phyloP scores from a whole-genome alignment of 805 yeast species.

The Candida arabinofermentans region DNA sequence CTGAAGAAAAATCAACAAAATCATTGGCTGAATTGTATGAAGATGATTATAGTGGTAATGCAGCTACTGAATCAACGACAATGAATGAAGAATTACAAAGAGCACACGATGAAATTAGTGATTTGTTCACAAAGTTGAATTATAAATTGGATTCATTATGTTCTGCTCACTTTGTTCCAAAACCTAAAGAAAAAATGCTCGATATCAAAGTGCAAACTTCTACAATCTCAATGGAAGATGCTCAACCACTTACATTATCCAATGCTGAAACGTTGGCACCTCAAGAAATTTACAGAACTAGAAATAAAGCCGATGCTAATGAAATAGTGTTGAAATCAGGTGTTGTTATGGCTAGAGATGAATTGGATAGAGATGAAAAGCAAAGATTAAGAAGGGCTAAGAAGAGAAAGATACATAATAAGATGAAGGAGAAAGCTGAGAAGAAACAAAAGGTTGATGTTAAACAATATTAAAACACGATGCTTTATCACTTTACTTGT shows the following conservation, averaged over 20 bases:
- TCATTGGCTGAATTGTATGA: conserved; percentile 91
- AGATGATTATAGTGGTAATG: conserved; percentile 57
- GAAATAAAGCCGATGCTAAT: conserved; percentile 39
- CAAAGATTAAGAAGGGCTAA: conserved; percentile 82
- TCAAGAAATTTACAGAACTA: conserved; percentile 75
- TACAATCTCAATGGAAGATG: conserved; percentile 89
- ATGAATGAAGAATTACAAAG: conserved; percentile 60
- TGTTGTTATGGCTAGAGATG: conserved; percentile 74
- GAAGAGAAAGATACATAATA: conserved; percentile 60
- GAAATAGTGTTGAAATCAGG: conserved; percentile 76
- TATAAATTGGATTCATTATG: conserved; percentile 82
- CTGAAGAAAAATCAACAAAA: conserved; percentile 79
- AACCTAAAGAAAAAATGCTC: conserved; percentile 74
- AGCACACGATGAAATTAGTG: conserved; percentile 75
- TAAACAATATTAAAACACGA: conserved; percentile 8
- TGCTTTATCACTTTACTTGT: neutral
- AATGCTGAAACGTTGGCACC: conserved; percentile 81
- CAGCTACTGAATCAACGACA: conserved; percentile 31
- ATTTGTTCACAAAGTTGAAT: conserved; percentile 55
- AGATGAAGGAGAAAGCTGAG: conserved; percentile 25
- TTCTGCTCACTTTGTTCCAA: conserved; percentile 94
- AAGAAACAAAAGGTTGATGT: conserved; percentile 27
- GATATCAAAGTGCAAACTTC: conserved; percentile 82
- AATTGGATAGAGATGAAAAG: conserved; percentile 78
- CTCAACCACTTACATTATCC: conserved; percentile 85